Base-by-base conservation (phyloP, 306 rosid species). In the Dalbergia cultrata region DNA sequence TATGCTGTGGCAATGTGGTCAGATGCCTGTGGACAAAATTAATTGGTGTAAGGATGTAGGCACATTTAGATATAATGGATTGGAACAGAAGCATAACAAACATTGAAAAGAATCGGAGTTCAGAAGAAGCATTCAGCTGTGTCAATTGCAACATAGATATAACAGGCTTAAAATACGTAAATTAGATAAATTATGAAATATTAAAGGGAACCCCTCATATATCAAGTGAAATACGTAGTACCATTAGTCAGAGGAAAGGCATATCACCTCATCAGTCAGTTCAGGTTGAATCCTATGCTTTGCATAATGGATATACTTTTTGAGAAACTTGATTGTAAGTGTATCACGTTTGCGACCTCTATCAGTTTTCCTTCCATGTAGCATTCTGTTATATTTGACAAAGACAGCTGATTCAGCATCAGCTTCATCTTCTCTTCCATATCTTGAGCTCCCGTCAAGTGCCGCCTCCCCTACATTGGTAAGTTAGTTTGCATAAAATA, bases 271-370 rank as follows among this genome's bases (percentile, higher is more conserved):
- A 80, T 91, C 97, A 31, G 98, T 93, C 64, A 95, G 89, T 13
- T 93, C 98, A 72, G 99, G 99, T 73, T 95, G 98, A 86, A 95
- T 90, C 91, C 99, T 93, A 84, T 95, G 93, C 91, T 91, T 95
- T 39, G 99, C 99, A 84, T 95, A 95, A 88, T 95, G 98, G 72
- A 95, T 95, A 67, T 90, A 95, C 89, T 95, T 95, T 59, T 95
- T 95, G 16, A 95, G 98, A 88, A 95, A 95, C 91, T 90, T 93
- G 72, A 91, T 95, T 54, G 97, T 91, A 68, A 95, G 94, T 0
- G 94, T 90, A 81, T 93, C 99, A 1, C 90, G 90, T 82, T 95
- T 95, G 82, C 79, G 92, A 16, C 94, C 90, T 76, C 83, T 89
- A 6, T 81, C 86, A 9, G 80, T 82, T 85, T 89, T 93, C 85